Conservation (phyloP, 179 eudicot species). For the Vitellaria paradoxa region DNA sequence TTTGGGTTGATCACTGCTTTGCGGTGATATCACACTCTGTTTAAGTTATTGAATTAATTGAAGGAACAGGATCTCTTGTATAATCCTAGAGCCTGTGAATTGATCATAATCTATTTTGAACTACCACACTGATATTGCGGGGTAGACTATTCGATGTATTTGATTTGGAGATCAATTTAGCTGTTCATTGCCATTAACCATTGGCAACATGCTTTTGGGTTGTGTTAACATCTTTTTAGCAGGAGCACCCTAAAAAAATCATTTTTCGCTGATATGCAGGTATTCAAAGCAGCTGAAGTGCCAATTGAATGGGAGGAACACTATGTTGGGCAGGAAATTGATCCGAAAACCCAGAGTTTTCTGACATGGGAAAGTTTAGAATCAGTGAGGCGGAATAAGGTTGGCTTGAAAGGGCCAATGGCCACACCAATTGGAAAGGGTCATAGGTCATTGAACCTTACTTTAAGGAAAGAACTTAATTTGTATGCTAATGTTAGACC, state of each 20-base stretch:
- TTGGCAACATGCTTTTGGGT: not conserved
- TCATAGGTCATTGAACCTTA: constrained; percentile 93
- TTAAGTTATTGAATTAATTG: not conserved
- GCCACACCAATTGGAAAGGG: constrained; percentile 99
- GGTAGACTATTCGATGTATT: not conserved
- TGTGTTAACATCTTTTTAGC: not conserved
- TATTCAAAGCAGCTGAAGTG: constrained; percentile 68
- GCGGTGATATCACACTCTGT: not conserved
- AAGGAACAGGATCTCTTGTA: no score
- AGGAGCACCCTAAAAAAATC: no score
- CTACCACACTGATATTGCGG: not conserved
- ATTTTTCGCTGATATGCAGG: constrained; percentile 35
- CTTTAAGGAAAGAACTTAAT: constrained; percentile 90
- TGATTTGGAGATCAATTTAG: not conserved
- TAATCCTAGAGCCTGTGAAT: not conserved
- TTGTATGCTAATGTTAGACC: constrained; percentile 98
- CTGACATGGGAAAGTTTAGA: constrained; percentile 97
- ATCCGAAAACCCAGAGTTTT: constrained; percentile 93
- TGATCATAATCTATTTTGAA: not conserved
- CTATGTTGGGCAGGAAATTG: constrained; percentile 78
- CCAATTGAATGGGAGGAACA: constrained; percentile 99
- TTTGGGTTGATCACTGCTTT: not conserved
- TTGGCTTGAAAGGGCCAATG: constrained; percentile 98
- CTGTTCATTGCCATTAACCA: not conserved
- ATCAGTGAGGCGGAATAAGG: constrained; percentile 77